phyloP scores from a whole-genome alignment of 139 green algal species.

The Marvania coccoides region DNA sequence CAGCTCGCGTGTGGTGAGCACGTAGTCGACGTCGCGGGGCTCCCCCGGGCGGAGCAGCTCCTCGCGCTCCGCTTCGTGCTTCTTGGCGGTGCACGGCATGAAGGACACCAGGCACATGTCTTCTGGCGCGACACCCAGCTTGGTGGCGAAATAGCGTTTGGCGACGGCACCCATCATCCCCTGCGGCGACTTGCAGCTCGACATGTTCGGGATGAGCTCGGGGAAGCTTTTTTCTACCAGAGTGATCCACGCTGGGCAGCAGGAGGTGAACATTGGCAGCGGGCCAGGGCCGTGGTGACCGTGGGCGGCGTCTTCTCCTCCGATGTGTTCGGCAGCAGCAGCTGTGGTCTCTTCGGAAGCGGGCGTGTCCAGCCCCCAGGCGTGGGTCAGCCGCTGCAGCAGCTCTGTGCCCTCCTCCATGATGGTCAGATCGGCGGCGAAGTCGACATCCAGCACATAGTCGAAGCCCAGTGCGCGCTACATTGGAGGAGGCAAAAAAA shows the following conservation, averaged over 20 bases:
- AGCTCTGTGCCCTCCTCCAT: slow-evolving; percentile 66
- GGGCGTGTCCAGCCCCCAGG: slow-evolving; percentile 3
- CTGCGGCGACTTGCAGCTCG: slow-evolving; percentile 49
- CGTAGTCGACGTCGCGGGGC: slow-evolving; percentile 54
- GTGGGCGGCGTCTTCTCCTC: not conserved
- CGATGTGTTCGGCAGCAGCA: not conserved
- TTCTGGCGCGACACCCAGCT: slow-evolving; percentile 12
- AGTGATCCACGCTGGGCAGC: slow-evolving; percentile 48
- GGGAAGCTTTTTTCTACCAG: slow-evolving; percentile 60
- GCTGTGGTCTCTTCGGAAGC: not conserved
- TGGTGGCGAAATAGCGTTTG: slow-evolving; percentile 49
- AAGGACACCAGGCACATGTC: slow-evolving; percentile 40
- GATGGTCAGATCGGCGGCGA: slow-evolving; percentile 60
- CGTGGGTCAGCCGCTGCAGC: slow-evolving; percentile 27
- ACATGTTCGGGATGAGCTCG: slow-evolving; percentile 65
- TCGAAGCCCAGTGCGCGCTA: slow-evolving; percentile 54
- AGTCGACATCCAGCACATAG: slow-evolving; percentile 47
- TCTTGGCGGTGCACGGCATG: slow-evolving; percentile 60
- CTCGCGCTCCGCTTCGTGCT: slow-evolving; percentile 48
- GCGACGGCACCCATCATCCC: slow-evolving; percentile 59
- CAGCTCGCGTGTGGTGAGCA: slow-evolving; percentile 59
- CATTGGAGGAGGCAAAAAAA: too few relatives aligned
- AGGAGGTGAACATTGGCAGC: slow-evolving; percentile 71
- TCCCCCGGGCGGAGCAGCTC: slow-evolving; percentile 22
- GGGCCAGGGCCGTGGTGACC: not conserved